Base-by-base conservation (phyloP, 306 rosid genomes). In the Mimosa bimucronata region DNA sequence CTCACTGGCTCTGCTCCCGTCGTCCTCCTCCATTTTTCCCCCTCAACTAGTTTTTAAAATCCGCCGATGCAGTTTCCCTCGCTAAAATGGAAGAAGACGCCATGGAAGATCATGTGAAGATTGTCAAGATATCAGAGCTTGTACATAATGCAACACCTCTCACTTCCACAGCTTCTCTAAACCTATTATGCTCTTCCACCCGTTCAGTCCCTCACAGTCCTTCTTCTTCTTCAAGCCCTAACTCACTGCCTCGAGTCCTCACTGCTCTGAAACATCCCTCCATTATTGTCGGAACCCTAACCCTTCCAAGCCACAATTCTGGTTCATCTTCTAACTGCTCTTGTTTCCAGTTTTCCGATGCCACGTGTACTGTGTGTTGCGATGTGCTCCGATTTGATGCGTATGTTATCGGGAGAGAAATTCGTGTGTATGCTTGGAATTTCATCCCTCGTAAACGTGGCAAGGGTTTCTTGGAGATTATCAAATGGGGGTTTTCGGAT, bases 281-380 rank as follows among this genome's bases (percentile, higher is more conserved):
- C 70, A 34, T 79, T 81, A 7, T 94, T 85, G 18, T 84, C 31
- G 97, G 97, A 83, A 89, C 86, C 83, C 73, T 92, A 75, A 62
- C 77, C 50, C 89, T 89, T 37, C 92, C 96, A 14, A 2, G 34
- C 25, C 74, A 38, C 44, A n/a, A 44, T 12, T 3, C 38, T 31
- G 25, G 68, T 10, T 53, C 87, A 70, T 42, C 79, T 29, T 26
- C 58, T 76, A 68, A 65, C 21, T 91, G 97, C 86, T 79, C 90
- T 23, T 83, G 98, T 89, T 77, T 95, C 86, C 91, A 81, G 70
- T 92, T 95, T 87, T 84, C 94, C 21, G 97, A 95, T 74, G 82
- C 74, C 38, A 88, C 92, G 28, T 86, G 84, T 75, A 72, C 90
- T 0, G 55, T 92, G 61, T 95, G 98, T 83, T 95, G 98, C 72